Evolutionary conservation across 2,329 filamentous ascomycete genomes (phyloP).

Genomic region (Rugonectria rugulosa): DNA sequence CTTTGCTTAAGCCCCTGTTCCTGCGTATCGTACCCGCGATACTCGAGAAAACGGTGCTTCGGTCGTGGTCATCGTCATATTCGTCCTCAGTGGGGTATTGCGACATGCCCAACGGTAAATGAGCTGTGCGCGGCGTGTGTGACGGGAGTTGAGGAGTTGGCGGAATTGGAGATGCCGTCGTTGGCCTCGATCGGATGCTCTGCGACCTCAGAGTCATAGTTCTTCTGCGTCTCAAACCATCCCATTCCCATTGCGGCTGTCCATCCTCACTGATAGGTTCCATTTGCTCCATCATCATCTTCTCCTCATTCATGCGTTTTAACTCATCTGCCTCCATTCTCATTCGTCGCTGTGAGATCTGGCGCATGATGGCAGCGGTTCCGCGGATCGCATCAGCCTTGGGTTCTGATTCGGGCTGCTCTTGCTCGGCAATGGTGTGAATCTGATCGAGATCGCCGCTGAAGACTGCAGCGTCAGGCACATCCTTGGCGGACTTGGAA

Average conservation of each 20-base stretch:
- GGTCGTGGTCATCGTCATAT: conserved; percentile 59
- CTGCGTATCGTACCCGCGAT: conserved; percentile 62
- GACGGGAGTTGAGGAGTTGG: conserved; percentile 36
- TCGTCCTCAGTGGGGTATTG: conserved; percentile 72
- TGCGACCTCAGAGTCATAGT: conserved; percentile 53
- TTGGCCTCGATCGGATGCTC: conserved; percentile 40
- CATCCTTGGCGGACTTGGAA: conserved; percentile 98
- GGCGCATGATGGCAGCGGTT: conserved; percentile 84
- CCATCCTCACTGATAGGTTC: conserved; percentile 81
- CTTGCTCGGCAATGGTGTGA: conserved; percentile 91
- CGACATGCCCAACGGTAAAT: conserved; percentile 77
- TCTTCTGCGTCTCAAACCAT: conserved; percentile 80
- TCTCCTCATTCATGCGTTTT: conserved; percentile 81
- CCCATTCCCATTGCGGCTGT: conserved; percentile 78
- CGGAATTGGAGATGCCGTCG: conserved; percentile 38
- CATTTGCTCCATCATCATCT: conserved; percentile 71
- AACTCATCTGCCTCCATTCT: conserved; percentile 84
- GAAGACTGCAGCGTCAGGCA: conserved; percentile 92
- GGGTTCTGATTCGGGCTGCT: conserved; percentile 94
- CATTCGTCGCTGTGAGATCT: conserved; percentile 77
- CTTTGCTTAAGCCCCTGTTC: conserved; percentile 44
- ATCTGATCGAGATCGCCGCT: conserved; percentile 93
- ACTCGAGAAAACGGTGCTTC: conserved; percentile 60
- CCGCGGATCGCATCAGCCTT: conserved; percentile 96
- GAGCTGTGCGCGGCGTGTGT: conserved; percentile 37